Percentiles rank a stretch among this genome's conserved stretches.
Evolutionary conservation across 2,329 filamentous ascomycete genomes (phyloP).

Genomic region (Dactylonectria macrodidyma): DNA sequence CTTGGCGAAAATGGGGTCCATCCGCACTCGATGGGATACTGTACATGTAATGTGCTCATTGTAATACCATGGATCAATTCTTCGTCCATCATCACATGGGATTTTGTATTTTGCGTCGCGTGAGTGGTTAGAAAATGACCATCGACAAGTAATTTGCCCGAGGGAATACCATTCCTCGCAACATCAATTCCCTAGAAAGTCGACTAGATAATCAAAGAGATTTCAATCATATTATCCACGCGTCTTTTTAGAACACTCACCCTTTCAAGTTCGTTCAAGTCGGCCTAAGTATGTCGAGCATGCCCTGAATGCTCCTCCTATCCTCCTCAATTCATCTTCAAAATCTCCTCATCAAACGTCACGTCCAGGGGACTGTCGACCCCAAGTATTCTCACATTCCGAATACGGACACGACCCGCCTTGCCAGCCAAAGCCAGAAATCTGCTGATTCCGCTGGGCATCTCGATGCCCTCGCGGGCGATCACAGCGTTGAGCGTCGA

Average conservation of each 20-base stretch:
- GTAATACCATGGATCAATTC: slow-evolving; percentile 21
- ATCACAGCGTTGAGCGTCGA: background rate
- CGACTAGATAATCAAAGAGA: no score
- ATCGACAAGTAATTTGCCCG: no score
- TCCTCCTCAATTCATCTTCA: background rate
- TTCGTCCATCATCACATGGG: background rate
- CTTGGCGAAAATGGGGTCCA: no score
- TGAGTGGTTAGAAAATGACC: no score
- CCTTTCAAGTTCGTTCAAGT: no score
- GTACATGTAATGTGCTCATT: slow-evolving; percentile 24
- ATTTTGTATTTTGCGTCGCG: background rate
- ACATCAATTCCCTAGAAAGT: no score
- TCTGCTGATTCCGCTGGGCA: background rate
- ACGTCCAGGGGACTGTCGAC: background rate
- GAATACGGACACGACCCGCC: background rate
- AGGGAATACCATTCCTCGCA: no score
- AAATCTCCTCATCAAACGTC: background rate
- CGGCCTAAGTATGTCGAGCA: background rate
- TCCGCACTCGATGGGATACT: no score
- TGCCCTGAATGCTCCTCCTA: background rate
- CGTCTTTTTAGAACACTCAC: no score
- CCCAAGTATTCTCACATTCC: background rate
- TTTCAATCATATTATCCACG: no score
- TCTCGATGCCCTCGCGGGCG: background rate
- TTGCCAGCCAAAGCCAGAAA: background rate